A percentile compares a stretch with the other conserved stretches of the same genome.
Evolutionary conservation across 1,284 basidiomycete genomes (phyloP).

Genomic region (Stygiomarasmius scandens): DNA sequence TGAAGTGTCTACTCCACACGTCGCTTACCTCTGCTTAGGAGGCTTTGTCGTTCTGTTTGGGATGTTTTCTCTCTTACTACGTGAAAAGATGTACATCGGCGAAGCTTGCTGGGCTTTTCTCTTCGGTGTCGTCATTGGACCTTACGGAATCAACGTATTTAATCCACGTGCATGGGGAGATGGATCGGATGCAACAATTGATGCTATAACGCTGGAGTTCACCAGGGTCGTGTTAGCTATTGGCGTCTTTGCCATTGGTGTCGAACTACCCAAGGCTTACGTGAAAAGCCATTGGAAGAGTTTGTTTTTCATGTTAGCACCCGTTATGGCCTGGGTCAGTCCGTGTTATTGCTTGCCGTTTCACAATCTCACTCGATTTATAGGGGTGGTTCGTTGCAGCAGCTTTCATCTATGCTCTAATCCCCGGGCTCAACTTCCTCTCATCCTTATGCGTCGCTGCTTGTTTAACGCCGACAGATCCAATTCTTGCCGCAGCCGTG

Average conservation of each 20-base stretch:
- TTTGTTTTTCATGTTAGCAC: constrained; percentile 83
- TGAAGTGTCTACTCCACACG: constrained; percentile 68
- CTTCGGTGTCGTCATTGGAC: constrained; percentile 93
- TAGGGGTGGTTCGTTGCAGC: constrained; percentile 93
- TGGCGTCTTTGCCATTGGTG: constrained; percentile 97
- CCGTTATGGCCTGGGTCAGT: constrained; percentile 88
- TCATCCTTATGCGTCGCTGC: constrained; percentile 89
- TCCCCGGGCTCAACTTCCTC: constrained; percentile 86
- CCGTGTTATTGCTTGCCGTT: neutral
- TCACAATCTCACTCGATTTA: constrained; percentile 15
- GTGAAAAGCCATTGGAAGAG: constrained; percentile 91
- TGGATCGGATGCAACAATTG: constrained; percentile 51
- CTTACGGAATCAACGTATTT: constrained; percentile 85
- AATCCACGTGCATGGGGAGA: constrained; percentile 85
- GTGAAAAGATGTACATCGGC: constrained; percentile 94
- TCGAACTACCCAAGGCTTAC: constrained; percentile 93
- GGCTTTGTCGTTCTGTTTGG: constrained; percentile 87
- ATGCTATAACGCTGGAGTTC: constrained; percentile 86
- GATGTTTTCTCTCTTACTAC: constrained; percentile 92
- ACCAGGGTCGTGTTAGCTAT: constrained; percentile 96
- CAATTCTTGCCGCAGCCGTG: constrained; percentile 87
- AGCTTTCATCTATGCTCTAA: constrained; percentile 85
- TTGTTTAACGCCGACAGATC: constrained; percentile 96
- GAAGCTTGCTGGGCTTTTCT: constrained; percentile 96
- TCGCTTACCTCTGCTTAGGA: constrained; percentile 83